phyloP scores from a whole-genome alignment of 768 basidiomycete species.

The Pleurotus citrinopileatus region DNA sequence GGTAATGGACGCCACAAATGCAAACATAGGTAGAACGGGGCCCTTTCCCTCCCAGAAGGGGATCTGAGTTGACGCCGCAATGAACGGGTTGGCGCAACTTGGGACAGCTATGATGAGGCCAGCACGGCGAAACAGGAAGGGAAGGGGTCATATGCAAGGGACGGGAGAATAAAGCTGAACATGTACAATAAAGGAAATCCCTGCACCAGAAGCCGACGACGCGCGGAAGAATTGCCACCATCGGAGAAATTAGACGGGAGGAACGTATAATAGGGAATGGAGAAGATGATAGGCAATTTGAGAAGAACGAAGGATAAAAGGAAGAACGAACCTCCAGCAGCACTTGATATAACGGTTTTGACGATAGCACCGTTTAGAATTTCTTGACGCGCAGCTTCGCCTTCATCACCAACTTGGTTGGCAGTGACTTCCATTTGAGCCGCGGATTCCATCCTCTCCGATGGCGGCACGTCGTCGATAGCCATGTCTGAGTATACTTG shows the following conservation, averaged over 20 bases:
- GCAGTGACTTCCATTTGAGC: slow-evolving; percentile 23
- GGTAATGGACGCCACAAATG: slow-evolving; percentile 6
- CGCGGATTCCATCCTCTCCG: slow-evolving; percentile 14
- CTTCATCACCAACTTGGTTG: slow-evolving; percentile 37
- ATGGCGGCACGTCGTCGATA: slow-evolving; percentile 16
- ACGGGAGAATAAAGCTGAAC: slow-evolving; percentile 1
- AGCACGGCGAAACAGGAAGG: neutral
- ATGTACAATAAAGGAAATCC: slow-evolving; percentile 6
- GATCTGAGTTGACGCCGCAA: slow-evolving; percentile 1
- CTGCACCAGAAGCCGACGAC: neutral
- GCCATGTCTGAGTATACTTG: slow-evolving; percentile 19
- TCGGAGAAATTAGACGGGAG: neutral
- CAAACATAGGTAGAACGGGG: neutral
- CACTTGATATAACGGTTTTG: slow-evolving; percentile 70
- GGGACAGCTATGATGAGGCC: neutral
- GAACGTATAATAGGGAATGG: neutral
- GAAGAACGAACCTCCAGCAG: slow-evolving; percentile 57
- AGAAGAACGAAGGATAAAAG: neutral
- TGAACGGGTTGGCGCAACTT: neutral
- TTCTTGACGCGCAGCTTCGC: slow-evolving; percentile 55
- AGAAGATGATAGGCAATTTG: neutral
- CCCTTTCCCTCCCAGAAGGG: neutral
- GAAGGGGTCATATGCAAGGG: neutral
- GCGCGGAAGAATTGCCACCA: neutral
- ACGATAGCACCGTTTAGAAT: slow-evolving; percentile 82